A percentile compares a stretch with the other conserved stretches of the same genome.
These are phyloP conservation scores for Quercus gilva DNA, from an alignment of 306 rosid species.

Conservation along the genomic window DNA sequence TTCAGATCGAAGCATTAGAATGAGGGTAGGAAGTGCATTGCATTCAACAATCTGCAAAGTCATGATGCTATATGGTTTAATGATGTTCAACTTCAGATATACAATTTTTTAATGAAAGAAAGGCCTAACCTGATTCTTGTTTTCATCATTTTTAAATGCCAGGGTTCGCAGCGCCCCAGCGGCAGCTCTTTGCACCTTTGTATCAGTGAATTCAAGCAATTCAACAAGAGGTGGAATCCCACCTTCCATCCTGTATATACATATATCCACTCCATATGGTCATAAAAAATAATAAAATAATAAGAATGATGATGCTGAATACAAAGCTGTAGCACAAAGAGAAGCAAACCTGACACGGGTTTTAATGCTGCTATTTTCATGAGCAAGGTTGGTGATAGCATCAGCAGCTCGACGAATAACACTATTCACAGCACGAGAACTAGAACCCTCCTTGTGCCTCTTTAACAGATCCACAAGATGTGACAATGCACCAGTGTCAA, in stretches of 20 bases:
- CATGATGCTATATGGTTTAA: constrained; percentile 14
- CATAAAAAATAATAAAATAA: constrained; percentile 5
- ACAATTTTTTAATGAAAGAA: constrained; percentile 12
- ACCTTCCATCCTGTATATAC: constrained; percentile 77
- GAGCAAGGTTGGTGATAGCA: constrained; percentile 97
- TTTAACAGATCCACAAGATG: constrained; percentile 82
- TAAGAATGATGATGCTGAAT: neutral
- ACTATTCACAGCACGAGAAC: constrained; percentile 73
- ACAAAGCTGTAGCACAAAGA: constrained; percentile 8
- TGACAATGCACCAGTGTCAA: constrained; percentile 76
- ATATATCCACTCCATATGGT: constrained; percentile 23
- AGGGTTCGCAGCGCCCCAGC: constrained; percentile 96
- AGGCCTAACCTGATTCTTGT: constrained; percentile 77
- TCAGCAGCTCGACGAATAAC: constrained; percentile 99
- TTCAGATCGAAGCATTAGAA: constrained; percentile 91
- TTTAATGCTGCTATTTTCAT: constrained; percentile 93
- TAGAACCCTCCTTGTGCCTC: constrained; percentile 59
- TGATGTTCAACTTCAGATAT: constrained; percentile 4
- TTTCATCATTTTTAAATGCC: constrained; percentile 93
- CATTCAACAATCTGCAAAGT: constrained; percentile 90
- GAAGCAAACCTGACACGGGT: constrained; percentile 84
- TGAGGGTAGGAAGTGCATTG: constrained; percentile 98
- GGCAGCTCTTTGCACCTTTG: constrained; percentile 98
- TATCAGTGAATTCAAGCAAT: constrained; percentile 81
- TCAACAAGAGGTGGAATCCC: constrained; percentile 97